Base-by-base conservation (phyloP, 1,284 basidiomycete genomes). In the Rugosomyces carneus region DNA sequence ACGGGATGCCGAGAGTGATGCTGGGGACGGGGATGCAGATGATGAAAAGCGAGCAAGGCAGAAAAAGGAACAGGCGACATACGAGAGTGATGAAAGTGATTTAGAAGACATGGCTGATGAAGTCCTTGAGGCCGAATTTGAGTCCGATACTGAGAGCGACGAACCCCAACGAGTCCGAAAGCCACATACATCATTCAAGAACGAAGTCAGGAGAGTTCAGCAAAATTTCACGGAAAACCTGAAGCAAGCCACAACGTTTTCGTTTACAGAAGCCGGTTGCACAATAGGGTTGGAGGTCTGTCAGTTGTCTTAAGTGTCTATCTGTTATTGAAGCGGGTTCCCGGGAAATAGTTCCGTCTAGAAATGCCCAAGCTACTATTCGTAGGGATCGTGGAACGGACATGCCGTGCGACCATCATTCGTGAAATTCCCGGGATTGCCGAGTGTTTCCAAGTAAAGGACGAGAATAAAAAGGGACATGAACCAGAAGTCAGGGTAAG, bases 311-410 rank as follows among this genome's bases (percentile, higher is more conserved):
- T 23, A n/a, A n/a, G 11, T 31, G 24, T 19, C 15, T 23, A 46
- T 13, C 45, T 47, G 31, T 31, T 48, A 13, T 15, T 35, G 19
- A 49, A 34, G 40, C 15, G 15, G 43, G 35, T 24, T 9, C 39
- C 47, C 19, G 48, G 9, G 15, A 20, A 27, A 27, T 27, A 88
- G 85, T 85, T 86, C 62, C 62, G 69, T 16, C 72, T 80, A 37
- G 73, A 82, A 57, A 80, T 91, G 60, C 92, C 92, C 19, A 97
- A 97, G 66, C 73, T 98, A 32, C 73, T 98, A 24, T 77, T 98
- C 27, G 91, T 96, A 43, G 93, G 93, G 45, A 80, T 97, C 51
- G 77, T 96, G 45, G 93, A 97, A 65, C 76, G 84, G 47, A 81
- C 84, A 13, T 96, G 93, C 65, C 74, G 81, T 45, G 80, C 81